Percentiles rank a stretch among this genome's conserved stretches.
These are phyloP conservation scores for Suhomyces prunicola DNA, from an alignment of 805 yeast genomes.

Conservation along the genomic window DNA sequence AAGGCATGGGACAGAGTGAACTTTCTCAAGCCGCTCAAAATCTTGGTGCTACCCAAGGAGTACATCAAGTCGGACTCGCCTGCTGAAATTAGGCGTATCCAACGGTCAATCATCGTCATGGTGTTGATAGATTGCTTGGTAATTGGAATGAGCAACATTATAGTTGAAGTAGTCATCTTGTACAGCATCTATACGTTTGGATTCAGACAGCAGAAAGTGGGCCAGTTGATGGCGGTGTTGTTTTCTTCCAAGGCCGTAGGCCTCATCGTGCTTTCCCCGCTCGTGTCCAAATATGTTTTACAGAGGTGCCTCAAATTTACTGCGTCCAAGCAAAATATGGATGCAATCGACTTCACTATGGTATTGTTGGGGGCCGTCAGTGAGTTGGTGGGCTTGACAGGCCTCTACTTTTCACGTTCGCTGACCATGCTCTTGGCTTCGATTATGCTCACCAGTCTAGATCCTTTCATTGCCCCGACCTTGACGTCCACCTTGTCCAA, in stretches of 20 bases:
- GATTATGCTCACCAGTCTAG: conserved; percentile 41
- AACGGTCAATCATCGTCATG: conserved; percentile 46
- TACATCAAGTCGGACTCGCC: neutral
- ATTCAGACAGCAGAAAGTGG: conserved; percentile 55
- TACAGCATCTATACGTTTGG: conserved; percentile 52
- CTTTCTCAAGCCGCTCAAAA: conserved; percentile 47
- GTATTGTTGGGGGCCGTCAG: conserved; percentile 32
- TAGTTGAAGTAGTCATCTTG: conserved; percentile 43
- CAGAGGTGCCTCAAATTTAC: conserved; percentile 27
- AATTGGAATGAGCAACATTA: conserved; percentile 36
- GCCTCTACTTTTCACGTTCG: conserved; percentile 26
- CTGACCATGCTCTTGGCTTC: conserved; percentile 27
- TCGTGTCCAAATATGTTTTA: conserved; percentile 35
- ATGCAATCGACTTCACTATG: conserved; percentile 46
- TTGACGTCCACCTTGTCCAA: conserved; percentile 59
- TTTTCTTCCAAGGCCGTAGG: conserved; percentile 50
- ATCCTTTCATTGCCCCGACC: conserved; percentile 54
- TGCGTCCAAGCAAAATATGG: conserved; percentile 44
- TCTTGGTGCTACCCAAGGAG: conserved; percentile 51
- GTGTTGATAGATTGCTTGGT: conserved; percentile 43
- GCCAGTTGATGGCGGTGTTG: conserved; percentile 51
- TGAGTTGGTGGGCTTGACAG: neutral
- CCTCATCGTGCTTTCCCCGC: conserved; percentile 52
- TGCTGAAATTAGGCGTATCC: conserved; percentile 6
- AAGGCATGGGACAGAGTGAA: conserved; percentile 6